Evolutionary conservation across 768 basidiomycete genomes (phyloP).

Genomic region (Xerocomus spinulosus): DNA sequence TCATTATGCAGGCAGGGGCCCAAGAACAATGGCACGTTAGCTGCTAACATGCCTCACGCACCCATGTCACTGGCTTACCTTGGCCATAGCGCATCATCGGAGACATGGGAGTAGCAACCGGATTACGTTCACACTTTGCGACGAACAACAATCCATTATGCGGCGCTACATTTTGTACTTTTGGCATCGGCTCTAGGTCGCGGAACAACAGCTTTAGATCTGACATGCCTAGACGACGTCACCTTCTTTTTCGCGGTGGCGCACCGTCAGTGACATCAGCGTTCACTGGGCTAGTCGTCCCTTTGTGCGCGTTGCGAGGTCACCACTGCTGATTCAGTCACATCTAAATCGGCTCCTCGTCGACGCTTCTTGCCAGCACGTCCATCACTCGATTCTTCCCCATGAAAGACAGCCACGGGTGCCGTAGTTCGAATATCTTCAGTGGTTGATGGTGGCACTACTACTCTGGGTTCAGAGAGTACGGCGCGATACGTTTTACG

Average conservation of each 20-base stretch:
- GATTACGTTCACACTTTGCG: background rate
- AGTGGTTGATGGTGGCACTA: conserved; percentile 41
- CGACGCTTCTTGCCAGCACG: conserved; percentile 16
- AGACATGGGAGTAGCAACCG: too few relatives aligned
- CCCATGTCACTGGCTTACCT: too few relatives aligned
- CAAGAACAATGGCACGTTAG: too few relatives aligned
- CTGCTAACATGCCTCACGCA: too few relatives aligned
- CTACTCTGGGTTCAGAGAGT: conserved; percentile 66
- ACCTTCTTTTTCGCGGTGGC: conserved; percentile 17
- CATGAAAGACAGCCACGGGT: background rate
- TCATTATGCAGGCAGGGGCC: too few relatives aligned
- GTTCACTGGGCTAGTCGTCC: background rate
- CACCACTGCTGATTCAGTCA: background rate
- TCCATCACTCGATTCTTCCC: background rate
- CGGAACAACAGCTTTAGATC: too few relatives aligned
- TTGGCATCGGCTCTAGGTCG: background rate
- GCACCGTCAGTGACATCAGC: background rate
- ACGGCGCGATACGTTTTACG: conserved; percentile 78
- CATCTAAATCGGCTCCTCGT: conserved; percentile 15
- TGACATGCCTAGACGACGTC: background rate
- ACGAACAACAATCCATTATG: background rate
- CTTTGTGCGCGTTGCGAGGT: background rate
- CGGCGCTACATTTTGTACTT: background rate
- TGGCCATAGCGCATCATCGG: too few relatives aligned
- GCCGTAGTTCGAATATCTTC: background rate